Base-by-base conservation (phyloP, 2,329 filamentous ascomycete genomes). In the Drechslerella coelobrocha region DNA sequence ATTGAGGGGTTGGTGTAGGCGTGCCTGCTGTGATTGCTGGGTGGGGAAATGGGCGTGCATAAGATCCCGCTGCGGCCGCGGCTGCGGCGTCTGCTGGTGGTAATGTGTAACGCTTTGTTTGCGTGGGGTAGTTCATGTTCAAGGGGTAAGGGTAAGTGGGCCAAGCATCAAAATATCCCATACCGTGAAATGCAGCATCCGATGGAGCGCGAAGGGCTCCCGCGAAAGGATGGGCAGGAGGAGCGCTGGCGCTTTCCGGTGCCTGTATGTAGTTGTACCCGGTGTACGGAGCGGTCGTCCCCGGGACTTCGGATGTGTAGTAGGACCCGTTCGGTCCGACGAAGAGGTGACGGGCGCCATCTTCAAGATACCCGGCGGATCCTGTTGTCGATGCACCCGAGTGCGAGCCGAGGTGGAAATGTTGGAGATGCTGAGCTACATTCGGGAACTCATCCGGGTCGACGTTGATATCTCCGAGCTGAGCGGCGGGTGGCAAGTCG, bases 111-210 rank as follows among this genome's bases (percentile, higher is more conserved):
- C 59, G 59, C 43, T 71, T 59, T 21, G 23, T 21, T 19, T 62
- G 66, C n/a, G 24, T 8, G n/a, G 43, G 51, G 41, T 55, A 54
- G 43, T 23, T 55, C 34, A 60, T 41, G 24, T 54, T 55, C 17
- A 12, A 54, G 14, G 47, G 41, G n/a, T 29, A 24, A 10, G 34
- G 47, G 31, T 55, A 55, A 9, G 53, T 23, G 17, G 63, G 45
- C 56, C 63, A 69, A 50, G 50, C 43, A 52, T 69, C 63, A 52
- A 61, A 61, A 60, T 71, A 71, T 29, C 66, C 59, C 66, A 71
- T 71, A 71, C 66, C 66, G 26, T 48, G 48, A 59, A 59, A 71
- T 34, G 45, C 39, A 41, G 59, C 17, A 14, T 59, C 61, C n/a
- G 55, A 52, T 24, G 66, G 53, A 29, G 34, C 53, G 10, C 59